Conservation (phyloP, 148 eudicot species). For the Cornus kousa region DNA sequence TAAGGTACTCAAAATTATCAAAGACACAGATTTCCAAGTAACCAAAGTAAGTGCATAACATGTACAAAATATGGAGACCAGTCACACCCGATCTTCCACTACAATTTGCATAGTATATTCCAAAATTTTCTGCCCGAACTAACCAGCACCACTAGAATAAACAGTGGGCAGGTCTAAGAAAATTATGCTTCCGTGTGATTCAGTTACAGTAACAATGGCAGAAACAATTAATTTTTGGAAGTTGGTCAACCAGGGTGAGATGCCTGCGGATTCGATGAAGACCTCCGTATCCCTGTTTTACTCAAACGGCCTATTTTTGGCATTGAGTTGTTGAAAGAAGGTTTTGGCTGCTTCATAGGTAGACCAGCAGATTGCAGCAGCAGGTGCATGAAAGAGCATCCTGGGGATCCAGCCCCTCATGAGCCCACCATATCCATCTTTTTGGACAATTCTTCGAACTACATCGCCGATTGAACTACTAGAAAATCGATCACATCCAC, state of each 20-base stretch:
- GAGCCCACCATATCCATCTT: constrained; percentile 46
- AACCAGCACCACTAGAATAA: background rate
- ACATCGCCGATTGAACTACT: constrained; percentile 45
- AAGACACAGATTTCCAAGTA: no score
- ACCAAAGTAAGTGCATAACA: no score
- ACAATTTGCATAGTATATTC: background rate
- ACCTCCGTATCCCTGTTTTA: background rate
- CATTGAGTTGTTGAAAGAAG: constrained; percentile 36
- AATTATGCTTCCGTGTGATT: constrained; percentile 4
- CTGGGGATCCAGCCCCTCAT: constrained; percentile 56
- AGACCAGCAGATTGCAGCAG: constrained; percentile 59
- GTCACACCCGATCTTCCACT: background rate
- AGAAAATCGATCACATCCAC: constrained; percentile 52
- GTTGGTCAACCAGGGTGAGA: constrained; percentile 2
- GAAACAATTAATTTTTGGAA: background rate
- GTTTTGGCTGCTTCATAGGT: constrained; percentile 54
- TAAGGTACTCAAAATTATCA: no score
- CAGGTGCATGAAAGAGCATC: constrained; percentile 59
- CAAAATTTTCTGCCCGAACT: background rate
- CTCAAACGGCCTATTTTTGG: constrained; percentile 30
- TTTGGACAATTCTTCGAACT: constrained; percentile 26
- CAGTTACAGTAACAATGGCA: background rate
- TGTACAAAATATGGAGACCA: no score
- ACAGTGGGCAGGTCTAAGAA: constrained; percentile 15
- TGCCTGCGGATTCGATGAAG: background rate